Evolutionary conservation across 1,139 yeast genomes (phyloP).

Genomic region (Blastobotrys buckinghamii): DNA sequence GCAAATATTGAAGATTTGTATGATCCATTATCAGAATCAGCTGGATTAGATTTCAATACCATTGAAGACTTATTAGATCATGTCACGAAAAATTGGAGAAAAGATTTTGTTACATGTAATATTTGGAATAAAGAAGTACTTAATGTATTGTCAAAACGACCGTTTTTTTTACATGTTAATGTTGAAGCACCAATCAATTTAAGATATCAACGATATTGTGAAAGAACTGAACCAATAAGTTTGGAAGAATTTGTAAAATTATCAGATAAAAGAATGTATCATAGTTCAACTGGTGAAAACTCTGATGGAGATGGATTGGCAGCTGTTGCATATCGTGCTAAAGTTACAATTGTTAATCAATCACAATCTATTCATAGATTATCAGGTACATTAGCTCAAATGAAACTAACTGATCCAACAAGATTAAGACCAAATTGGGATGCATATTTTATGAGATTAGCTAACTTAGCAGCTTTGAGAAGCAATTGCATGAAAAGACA

Average conservation of each 20-base stretch:
- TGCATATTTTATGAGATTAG: slow-evolving; percentile 86
- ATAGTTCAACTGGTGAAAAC: slow-evolving; percentile 30
- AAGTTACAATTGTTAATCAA: slow-evolving; percentile 57
- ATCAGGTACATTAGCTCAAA: slow-evolving; percentile 45
- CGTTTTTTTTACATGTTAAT: slow-evolving; percentile 77
- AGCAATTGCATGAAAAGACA: slow-evolving; percentile 96
- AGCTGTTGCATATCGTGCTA: slow-evolving; percentile 51
- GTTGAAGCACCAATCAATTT: slow-evolving; percentile 66
- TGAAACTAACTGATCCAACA: slow-evolving; percentile 50
- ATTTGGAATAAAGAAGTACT: slow-evolving; percentile 43
- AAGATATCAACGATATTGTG: slow-evolving; percentile 45
- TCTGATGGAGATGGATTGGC: slow-evolving; percentile 33
- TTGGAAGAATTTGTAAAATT: slow-evolving; percentile 38
- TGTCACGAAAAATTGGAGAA: slow-evolving; percentile 67
- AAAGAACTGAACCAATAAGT: slow-evolving; percentile 1
- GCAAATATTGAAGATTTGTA: background rate
- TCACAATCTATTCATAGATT: slow-evolving; percentile 44
- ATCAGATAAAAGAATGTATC: slow-evolving; percentile 45
- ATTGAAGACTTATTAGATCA: slow-evolving; percentile 49
- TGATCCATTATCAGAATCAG: background rate
- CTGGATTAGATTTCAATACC: slow-evolving; percentile 13
- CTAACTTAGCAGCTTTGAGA: slow-evolving; percentile 86
- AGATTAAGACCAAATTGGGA: slow-evolving; percentile 95
- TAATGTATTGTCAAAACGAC: slow-evolving; percentile 57
- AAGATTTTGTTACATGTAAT: slow-evolving; percentile 55